These are phyloP conservation scores for Tephrocybe sp. DNA, from an alignment of 768 basidiomycete species.

Conservation along the genomic window DNA sequence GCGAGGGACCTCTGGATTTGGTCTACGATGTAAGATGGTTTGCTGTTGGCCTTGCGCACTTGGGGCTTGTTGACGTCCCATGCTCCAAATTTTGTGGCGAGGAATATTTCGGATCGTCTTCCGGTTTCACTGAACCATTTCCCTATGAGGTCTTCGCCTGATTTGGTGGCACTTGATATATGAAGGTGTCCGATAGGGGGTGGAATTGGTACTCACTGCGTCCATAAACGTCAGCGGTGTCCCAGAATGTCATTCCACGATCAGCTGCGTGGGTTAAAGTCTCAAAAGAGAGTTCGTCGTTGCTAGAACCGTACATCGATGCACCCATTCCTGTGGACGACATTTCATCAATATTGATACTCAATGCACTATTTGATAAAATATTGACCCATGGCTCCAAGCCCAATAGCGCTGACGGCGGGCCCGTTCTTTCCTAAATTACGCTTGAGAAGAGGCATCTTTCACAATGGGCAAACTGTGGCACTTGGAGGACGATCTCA, in stretches of 20 bases:
- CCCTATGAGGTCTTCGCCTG: constrained; percentile 5
- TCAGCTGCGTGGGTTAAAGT: constrained; percentile 20
- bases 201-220: constrained; percentile 38
- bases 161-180: too few relatives aligned
- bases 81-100: constrained; percentile 49
- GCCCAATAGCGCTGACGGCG: constrained; percentile 23
- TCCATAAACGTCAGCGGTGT: constrained; percentile 43
- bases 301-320: constrained; percentile 18
- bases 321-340: not conserved
- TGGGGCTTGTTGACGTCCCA: too few relatives aligned
- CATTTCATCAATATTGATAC: constrained; percentile 18
- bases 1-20: constrained; percentile 36
- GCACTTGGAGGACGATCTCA: too few relatives aligned
- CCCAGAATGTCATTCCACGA: constrained; percentile 38
- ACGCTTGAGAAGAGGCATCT: constrained; percentile 15
- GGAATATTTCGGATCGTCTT: constrained; percentile 50
- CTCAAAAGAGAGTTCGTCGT: constrained; percentile 13
- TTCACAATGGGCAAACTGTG: too few relatives aligned
- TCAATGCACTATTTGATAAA: too few relatives aligned
- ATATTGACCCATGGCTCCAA: constrained; percentile 25
- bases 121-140: constrained; percentile 47
- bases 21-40: constrained; percentile 29
- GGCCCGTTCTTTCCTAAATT: constrained; percentile 25
- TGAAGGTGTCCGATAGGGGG: too few relatives aligned
- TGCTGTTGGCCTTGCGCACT: constrained; percentile 19